phyloP scores from a whole-genome alignment of 202 grass and related monocot genomes.

The Digitaria exilis region DNA sequence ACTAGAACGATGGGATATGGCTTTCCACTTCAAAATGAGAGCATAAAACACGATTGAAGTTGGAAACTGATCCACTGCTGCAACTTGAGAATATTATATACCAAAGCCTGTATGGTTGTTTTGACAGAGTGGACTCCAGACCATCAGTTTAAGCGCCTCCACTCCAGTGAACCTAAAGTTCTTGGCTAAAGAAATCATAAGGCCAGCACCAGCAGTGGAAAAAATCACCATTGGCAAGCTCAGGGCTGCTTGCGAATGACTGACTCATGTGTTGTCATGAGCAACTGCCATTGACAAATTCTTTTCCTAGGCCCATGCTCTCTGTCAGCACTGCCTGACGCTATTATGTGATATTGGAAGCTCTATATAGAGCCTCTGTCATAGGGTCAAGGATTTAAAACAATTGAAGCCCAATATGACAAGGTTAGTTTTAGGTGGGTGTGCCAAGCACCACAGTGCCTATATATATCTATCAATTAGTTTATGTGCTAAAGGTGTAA shows the following conservation, averaged over 20 bases:
- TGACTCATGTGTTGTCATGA: background rate
- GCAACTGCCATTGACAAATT: background rate
- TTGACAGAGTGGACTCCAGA: constrained; percentile 2
- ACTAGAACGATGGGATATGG: constrained; percentile 21
- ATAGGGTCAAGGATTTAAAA: background rate
- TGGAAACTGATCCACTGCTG: constrained; percentile 13
- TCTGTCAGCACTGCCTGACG: background rate
- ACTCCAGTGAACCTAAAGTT: constrained; percentile 5
- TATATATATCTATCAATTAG: background rate
- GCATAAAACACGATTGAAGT: constrained; percentile 25
- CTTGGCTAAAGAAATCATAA: constrained; percentile 3
- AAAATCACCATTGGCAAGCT: background rate
- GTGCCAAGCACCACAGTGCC: background rate
- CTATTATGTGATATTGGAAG: background rate
- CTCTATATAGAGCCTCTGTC: constrained; percentile 1
- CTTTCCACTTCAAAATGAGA: constrained; percentile 36
- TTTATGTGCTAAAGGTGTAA: background rate
- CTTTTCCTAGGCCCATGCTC: background rate
- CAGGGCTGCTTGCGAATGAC: background rate
- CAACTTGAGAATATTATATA: constrained; percentile 46
- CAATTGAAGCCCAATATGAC: background rate
- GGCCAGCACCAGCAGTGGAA: background rate
- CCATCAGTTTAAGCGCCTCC: background rate
- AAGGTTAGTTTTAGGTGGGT: constrained; percentile 25
- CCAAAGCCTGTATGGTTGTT: constrained; percentile 14